Evolutionary conservation across 352 stramenopile species (phyloP), one percentile per base, ranked within the genome.

Genomic region (Plasmopara muralis): DNA sequence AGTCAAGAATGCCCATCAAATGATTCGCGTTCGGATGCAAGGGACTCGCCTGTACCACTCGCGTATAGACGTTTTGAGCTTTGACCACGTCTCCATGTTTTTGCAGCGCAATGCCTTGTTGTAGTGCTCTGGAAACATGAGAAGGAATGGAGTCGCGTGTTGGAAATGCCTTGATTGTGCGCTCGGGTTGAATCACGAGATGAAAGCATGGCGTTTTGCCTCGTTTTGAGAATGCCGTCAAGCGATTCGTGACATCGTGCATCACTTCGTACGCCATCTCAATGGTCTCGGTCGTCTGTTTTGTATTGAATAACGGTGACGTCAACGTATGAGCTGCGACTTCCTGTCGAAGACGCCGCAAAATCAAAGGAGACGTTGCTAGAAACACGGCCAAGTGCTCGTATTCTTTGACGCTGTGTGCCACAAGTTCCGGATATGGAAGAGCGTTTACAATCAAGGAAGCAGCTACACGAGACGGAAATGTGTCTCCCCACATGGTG

Each of bases 261-360:
- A 89, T 80, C 9, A 53, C 52, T 53, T 78, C 63, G n/a, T 85
- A 88, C 28, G 79, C 72, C 0, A 47, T 29, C 50, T 97, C 88
- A 12, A 97, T 73, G 43, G 74, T 74, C 20, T 54, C 10, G 0
- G 68, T 72, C 16, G 65, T 91, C 31, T 66, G 66, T 18, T 51
- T 54, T 3, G 70, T 86, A 47, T 96, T 83, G 45, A 96, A 95
- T 5, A 95, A 64, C 4, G 82, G 78, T 2, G 69, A 80, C 3
- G 40, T 45, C 14, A 87, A 31, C 6, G 57, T 53, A 6, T 75
- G 39, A 0, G 40, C 18, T 15, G 64, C 68, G 5, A 92, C 47
- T 13, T 68, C 53, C 0, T 20, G 13, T 16, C 77, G 75, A 9
- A 85, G 44, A 2, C 51, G 50, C 0, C 14, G 33, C 15, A 73